Percentiles rank a stretch among this genome's conserved stretches.
Conservation (phyloP, 2,329 filamentous ascomycete genomes). For the Aspergillus terreus region DNA sequence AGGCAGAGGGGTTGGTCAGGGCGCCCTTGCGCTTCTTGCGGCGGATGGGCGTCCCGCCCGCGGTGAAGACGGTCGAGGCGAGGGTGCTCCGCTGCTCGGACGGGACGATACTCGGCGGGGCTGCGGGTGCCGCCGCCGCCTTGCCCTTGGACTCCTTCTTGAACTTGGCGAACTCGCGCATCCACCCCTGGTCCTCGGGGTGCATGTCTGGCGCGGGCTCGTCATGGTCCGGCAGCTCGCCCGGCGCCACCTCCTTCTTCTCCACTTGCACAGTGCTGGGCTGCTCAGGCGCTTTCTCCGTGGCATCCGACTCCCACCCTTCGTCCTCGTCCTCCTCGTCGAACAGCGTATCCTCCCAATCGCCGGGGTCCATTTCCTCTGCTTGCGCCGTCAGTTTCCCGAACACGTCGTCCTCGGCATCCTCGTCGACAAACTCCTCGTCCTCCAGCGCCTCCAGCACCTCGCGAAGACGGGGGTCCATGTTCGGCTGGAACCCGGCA, state of each 20-base stretch:
- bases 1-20: constrained; percentile 78
- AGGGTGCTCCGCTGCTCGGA: constrained; percentile 41
- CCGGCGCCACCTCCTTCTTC: constrained; percentile 19
- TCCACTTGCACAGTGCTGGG: constrained; percentile 20
- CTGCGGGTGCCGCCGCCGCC: constrained; percentile 17
- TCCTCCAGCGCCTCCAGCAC: constrained; percentile 92
- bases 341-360: constrained; percentile 66
- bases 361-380: constrained; percentile 70
- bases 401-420: constrained; percentile 80
- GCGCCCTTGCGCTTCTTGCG: constrained; percentile 95
- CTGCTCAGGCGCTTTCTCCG: constrained; percentile 65
- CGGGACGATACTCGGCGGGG: constrained; percentile 34
- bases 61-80: constrained; percentile 48
- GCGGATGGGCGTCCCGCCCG: constrained; percentile 62
- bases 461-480: constrained; percentile 90
- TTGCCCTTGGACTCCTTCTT: constrained; percentile 67
- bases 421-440: constrained; percentile 83
- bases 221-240: constrained; percentile 35
- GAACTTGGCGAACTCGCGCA: constrained; percentile 90
- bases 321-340: constrained; percentile 62
- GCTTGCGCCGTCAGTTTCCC: constrained; percentile 62
- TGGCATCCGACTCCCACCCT: constrained; percentile 94
- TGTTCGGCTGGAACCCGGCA: constrained; percentile 92
- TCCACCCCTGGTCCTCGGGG: constrained; percentile 75
- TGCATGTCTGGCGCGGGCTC: constrained; percentile 42